A percentile compares a stretch with the other conserved stretches of the same genome.
These are phyloP conservation scores for Ophiostoma sp. DNA, from an alignment of 2,329 filamentous ascomycete genomes.

Conservation along the genomic window DNA sequence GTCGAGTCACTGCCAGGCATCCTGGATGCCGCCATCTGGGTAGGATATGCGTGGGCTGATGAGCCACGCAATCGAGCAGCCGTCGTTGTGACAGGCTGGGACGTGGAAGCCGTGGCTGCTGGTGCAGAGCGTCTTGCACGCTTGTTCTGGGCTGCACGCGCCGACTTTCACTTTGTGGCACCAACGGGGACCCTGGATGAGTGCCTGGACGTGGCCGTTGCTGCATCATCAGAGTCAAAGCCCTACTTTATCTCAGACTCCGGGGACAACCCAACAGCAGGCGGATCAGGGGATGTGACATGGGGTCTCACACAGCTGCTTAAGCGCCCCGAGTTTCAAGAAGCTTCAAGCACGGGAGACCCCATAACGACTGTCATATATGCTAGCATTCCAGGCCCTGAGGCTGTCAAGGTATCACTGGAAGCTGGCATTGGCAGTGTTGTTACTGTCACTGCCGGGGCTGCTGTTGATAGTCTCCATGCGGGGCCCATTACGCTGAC, in stretches of 20 bases:
- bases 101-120: slow-evolving; percentile 34
- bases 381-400: slow-evolving; percentile 46
- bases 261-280: slow-evolving; percentile 51
- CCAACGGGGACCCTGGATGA: slow-evolving; percentile 44
- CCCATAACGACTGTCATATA: slow-evolving; percentile 43
- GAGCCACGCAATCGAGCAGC: slow-evolving; percentile 47
- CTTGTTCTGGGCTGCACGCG: slow-evolving; percentile 44
- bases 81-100: slow-evolving; percentile 49
- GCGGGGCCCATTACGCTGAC: slow-evolving; percentile 47
- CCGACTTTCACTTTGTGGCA: slow-evolving; percentile 48
- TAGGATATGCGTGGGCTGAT: slow-evolving; percentile 53
- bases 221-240: slow-evolving; percentile 32
- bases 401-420: slow-evolving; percentile 39
- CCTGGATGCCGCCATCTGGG: slow-evolving; percentile 50
- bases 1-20: slow-evolving; percentile 40
- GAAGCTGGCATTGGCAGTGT: slow-evolving; percentile 42
- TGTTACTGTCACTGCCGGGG: slow-evolving; percentile 48
- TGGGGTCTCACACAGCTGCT: slow-evolving; percentile 46
- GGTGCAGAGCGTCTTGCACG: slow-evolving; percentile 43
- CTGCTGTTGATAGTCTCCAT: slow-evolving; percentile 45
- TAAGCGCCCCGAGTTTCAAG: slow-evolving; percentile 41
- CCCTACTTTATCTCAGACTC: slow-evolving; percentile 53
- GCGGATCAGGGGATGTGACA: slow-evolving; percentile 49
- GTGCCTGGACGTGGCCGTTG: slow-evolving; percentile 44
- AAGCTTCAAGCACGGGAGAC: background rate